Percentiles rank a stretch among this genome's conserved stretches.
Evolutionary conservation across 2,329 filamentous ascomycete species (phyloP).

Genomic region (Pezicula radicicola): DNA sequence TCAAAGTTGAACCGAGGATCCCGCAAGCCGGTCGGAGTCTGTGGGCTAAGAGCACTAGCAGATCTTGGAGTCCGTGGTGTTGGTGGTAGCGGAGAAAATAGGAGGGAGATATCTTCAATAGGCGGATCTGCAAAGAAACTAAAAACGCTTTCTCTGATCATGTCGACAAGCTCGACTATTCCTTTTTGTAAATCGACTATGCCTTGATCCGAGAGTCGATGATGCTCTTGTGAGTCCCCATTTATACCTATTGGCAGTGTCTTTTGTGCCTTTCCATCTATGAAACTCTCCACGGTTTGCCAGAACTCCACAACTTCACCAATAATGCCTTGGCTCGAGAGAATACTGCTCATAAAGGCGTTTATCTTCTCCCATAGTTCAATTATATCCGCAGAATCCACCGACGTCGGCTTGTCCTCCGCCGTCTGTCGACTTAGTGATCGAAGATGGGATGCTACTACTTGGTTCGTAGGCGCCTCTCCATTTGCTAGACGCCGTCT

Average conservation of each 20-base stretch:
- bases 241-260: constrained; percentile 78
- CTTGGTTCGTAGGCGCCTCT: constrained; percentile 67
- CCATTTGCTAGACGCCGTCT: constrained; percentile 74
- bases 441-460: constrained; percentile 73
- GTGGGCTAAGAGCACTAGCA: constrained; percentile 25
- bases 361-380: constrained; percentile 92
- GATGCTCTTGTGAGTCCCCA: constrained; percentile 76
- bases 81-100: constrained; percentile 76
- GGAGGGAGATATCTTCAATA: constrained; percentile 82
- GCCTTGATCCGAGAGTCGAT: constrained; percentile 71
- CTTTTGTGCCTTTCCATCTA: constrained; percentile 79
- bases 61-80: constrained; percentile 67
- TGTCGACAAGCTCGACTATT: constrained; percentile 75
- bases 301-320: constrained; percentile 92
- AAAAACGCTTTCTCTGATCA: constrained; percentile 76
- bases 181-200: constrained; percentile 72
- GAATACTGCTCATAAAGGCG: constrained; percentile 67
- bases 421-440: constrained; percentile 66
- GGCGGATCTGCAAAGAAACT: constrained; percentile 85
- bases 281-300: constrained; percentile 87
- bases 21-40: constrained; percentile 54
- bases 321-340: constrained; percentile 77
- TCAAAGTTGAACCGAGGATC: constrained; percentile 81
- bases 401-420: constrained; percentile 56
- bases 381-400: constrained; percentile 78